A percentile compares a stretch with the other conserved stretches of the same genome.
phyloP scores from a whole-genome alignment of 2,329 filamentous ascomycete genomes.

The Apiospora sp. region DNA sequence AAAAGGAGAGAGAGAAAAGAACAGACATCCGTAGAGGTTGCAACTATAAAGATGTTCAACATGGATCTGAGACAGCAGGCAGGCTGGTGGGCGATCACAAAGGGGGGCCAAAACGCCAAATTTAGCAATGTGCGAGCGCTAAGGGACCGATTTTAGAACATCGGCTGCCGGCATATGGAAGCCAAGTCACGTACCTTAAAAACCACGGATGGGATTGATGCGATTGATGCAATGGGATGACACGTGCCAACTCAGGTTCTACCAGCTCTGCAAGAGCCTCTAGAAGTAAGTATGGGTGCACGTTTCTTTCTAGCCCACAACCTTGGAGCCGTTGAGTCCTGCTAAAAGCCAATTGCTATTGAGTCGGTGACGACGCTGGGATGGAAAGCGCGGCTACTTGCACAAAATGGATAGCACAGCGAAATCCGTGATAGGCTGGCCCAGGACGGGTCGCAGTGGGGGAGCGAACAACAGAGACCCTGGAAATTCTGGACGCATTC shows the following conservation, averaged over 20 bases:
- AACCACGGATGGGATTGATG: not conserved
- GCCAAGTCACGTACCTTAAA: slow-evolving; percentile 14
- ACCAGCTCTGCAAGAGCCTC: not conserved
- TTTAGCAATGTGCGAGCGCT: slow-evolving; percentile 4
- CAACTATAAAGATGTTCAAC: slow-evolving; percentile 19
- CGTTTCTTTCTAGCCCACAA: not conserved
- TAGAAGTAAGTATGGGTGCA: not conserved
- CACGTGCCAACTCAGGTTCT: slow-evolving; percentile 6
- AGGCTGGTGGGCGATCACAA: slow-evolving; percentile 7
- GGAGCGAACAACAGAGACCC: slow-evolving; percentile 9
- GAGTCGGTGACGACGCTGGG: not conserved
- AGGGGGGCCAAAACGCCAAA: slow-evolving; percentile 12
- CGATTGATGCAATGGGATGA: slow-evolving; percentile 2
- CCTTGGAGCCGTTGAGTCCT: not conserved
- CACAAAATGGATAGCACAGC: slow-evolving; percentile 1
- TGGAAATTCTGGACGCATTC: slow-evolving; percentile 1
- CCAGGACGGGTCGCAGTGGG: not conserved
- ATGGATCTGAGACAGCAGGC: slow-evolving; percentile 18
- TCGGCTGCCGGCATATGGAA: slow-evolving; percentile 16
- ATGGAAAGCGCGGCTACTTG: slow-evolving; percentile 12
- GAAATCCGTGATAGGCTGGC: not conserved
- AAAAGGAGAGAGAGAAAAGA: not conserved
- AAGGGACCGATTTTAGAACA: slow-evolving; percentile 12
- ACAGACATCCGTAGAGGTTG: slow-evolving; percentile 16
- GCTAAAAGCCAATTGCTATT: slow-evolving; percentile 13